phyloP scores from a whole-genome alignment of 2,329 filamentous ascomycete genomes.

The Penicillium polonicum region DNA sequence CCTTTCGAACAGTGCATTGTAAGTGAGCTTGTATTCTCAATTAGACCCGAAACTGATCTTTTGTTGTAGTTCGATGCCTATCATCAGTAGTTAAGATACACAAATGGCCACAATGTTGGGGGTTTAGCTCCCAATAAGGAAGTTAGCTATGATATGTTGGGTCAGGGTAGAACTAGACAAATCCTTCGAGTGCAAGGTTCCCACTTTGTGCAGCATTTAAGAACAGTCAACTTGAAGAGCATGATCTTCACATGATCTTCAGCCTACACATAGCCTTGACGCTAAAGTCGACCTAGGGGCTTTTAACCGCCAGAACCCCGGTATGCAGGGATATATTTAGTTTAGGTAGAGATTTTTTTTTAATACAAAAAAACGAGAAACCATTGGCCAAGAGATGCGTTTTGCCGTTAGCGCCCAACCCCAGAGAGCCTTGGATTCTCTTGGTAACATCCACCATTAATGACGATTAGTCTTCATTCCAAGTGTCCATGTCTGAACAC shows the following conservation, averaged over 20 bases:
- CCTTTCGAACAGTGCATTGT: slow-evolving; percentile 11
- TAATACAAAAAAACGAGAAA: too few species aligned
- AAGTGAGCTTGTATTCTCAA: background rate
- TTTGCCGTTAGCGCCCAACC: slow-evolving; percentile 3
- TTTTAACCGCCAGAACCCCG: background rate
- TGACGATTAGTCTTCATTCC: background rate
- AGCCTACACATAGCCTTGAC: background rate
- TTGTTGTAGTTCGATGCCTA: background rate
- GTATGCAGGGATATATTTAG: too few species aligned
- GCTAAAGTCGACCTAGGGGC: background rate
- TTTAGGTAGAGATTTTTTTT: background rate
- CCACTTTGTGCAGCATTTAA: background rate
- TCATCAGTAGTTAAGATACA: background rate
- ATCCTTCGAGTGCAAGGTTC: background rate
- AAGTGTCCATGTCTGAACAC: slow-evolving; percentile 29
- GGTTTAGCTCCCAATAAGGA: background rate
- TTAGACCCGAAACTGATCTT: background rate
- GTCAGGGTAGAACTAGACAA: background rate
- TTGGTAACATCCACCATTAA: slow-evolving; percentile 3
- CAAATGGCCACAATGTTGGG: background rate
- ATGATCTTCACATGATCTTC: background rate
- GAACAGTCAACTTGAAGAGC: background rate
- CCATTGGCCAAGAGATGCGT: background rate
- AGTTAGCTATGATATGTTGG: background rate
- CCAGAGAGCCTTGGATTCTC: background rate